Evolutionary conservation across 805 yeast genomes (phyloP).

Genomic region (Monosporozyma aquatica): DNA sequence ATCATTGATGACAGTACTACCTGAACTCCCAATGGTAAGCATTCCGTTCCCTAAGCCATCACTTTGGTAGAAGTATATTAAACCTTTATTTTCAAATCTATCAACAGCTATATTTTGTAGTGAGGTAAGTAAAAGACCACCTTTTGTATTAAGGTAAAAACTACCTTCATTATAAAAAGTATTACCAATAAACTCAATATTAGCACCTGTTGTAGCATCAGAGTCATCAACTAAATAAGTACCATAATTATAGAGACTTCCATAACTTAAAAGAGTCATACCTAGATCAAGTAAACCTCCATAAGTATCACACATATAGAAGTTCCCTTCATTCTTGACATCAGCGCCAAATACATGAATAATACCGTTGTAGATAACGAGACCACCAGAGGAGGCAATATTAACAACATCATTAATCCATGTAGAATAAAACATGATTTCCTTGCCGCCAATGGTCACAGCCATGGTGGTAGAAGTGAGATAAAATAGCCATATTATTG

Average conservation of each 20-base stretch:
- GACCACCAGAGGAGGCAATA: neutral
- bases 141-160: neutral
- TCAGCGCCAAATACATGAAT: neutral
- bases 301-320: neutral
- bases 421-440: neutral
- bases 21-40: neutral
- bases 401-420: neutral
- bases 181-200: neutral
- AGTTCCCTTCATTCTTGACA: neutral
- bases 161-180: conserved; percentile 4
- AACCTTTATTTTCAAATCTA: neutral
- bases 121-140: neutral
- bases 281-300: neutral
- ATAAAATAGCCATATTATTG: neutral
- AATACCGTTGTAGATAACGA: neutral
- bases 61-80: neutral
- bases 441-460: neutral
- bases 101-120: neutral
- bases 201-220: conserved; percentile 3
- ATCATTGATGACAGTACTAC: neutral
- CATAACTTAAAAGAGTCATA: neutral
- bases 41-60: neutral
- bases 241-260: conserved; percentile 6
- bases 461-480: neutral
- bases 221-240: conserved; percentile 5